A percentile compares a stretch with the other conserved stretches of the same genome.
Evolutionary conservation across 1,284 basidiomycete genomes (phyloP).

Genomic region (Thelephora terrestris): DNA sequence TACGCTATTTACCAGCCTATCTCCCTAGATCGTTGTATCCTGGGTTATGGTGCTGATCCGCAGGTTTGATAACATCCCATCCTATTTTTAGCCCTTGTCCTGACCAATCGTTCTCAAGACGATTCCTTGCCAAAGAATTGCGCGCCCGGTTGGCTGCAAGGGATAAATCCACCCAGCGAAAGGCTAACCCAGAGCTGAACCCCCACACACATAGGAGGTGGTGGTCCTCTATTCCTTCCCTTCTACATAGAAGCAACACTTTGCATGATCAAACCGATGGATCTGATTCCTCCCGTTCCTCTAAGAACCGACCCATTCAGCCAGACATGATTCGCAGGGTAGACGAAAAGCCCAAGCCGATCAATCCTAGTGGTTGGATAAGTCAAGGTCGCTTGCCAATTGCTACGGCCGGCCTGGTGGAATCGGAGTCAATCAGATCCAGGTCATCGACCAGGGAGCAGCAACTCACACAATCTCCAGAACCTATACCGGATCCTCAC

Average conservation of each 20-base stretch:
- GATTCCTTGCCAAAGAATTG: not conserved
- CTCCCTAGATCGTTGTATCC: slow-evolving; percentile 20
- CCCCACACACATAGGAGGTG: not conserved
- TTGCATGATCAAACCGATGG: not conserved
- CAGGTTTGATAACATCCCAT: slow-evolving; percentile 14
- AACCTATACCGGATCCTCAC: not conserved
- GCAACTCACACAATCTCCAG: not conserved
- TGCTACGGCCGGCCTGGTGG: not conserved
- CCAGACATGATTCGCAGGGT: slow-evolving; percentile 77
- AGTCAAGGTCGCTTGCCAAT: slow-evolving; percentile 2
- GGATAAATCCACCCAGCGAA: no score
- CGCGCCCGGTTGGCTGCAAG: not conserved
- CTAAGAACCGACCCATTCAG: slow-evolving; percentile 29
- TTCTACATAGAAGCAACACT: no score
- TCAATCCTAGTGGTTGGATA: slow-evolving; percentile 48
- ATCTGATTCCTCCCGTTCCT: not conserved
- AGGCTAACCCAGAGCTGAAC: no score
- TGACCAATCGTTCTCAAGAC: slow-evolving; percentile 45
- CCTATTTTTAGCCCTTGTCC: not conserved
- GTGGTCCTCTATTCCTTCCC: not conserved
- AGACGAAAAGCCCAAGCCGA: slow-evolving; percentile 58
- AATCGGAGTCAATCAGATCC: not conserved
- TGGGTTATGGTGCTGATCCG: slow-evolving; percentile 24
- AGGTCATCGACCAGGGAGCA: not conserved
- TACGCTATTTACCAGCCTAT: no score